Percentiles rank a stretch among this genome's conserved stretches.
These are phyloP conservation scores for Phylloporus sp. DNA, from an alignment of 768 basidiomycete genomes.

Conservation along the genomic window DNA sequence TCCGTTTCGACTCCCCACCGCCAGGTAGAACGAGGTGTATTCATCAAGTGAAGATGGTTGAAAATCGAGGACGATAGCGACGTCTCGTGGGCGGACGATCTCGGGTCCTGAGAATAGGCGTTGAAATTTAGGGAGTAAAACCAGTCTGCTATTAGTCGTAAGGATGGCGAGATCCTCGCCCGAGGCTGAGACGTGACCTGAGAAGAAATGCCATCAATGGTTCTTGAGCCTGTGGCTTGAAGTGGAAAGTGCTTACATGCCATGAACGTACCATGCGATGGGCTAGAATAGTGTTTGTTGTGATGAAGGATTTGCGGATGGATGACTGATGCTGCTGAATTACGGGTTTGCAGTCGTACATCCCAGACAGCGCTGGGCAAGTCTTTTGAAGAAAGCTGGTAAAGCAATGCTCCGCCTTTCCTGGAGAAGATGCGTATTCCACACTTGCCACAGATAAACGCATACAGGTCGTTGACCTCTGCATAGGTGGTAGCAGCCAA, in stretches of 20 bases:
- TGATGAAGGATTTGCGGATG: constrained; percentile 20
- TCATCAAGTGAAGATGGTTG: constrained; percentile 1
- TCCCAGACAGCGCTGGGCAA: constrained; percentile 35
- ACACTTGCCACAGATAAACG: constrained; percentile 52
- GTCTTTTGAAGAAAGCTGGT: constrained; percentile 39
- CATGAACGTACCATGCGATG: constrained; percentile 15
- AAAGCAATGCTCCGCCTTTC: constrained; percentile 38
- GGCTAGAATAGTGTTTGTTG: neutral
- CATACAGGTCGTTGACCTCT: constrained; percentile 55
- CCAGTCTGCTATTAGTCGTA: constrained; percentile 24
- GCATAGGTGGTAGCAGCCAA: constrained; percentile 50
- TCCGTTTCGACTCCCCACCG: constrained; percentile 38
- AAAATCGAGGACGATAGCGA: constrained; percentile 25
- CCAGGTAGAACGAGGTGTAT: constrained; percentile 43
- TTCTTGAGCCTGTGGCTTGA: neutral
- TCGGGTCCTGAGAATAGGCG: constrained; percentile 27
- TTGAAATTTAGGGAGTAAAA: constrained; percentile 26
- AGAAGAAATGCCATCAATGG: neutral
- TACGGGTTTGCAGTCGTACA: constrained; percentile 19
- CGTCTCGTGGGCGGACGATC: constrained; percentile 38
- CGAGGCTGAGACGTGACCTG: constrained; percentile 45
- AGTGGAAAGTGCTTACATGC: constrained; percentile 20
- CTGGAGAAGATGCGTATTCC: constrained; percentile 54
- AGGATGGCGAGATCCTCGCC: constrained; percentile 36
- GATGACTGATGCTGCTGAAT: constrained; percentile 7